Evolutionary conservation across 371 early-diverging fungal genomes (phyloP), one percentile per base, ranked within the genome.

Genomic region (Syncephalastrum monosporum): DNA sequence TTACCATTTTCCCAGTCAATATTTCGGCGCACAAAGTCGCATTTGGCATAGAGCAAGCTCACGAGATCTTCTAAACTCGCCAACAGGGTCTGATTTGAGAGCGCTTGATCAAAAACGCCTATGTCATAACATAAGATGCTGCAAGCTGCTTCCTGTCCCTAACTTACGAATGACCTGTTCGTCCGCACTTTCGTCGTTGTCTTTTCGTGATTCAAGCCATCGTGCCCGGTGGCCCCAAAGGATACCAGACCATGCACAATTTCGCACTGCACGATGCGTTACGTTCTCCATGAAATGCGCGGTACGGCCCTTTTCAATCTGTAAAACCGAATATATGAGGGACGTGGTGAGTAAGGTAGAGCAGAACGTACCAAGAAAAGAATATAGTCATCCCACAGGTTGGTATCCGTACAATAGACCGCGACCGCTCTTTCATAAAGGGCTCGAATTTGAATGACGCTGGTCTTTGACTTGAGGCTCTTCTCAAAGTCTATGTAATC

Each of bases 351-450:
- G 2, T 12, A 17, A n/a, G 21, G 2, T 29, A 3, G 16, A 27
- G 1, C 6, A 4, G 15, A 5, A 38, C 71, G 56, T 61, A 81
- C 85, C 63, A 84, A 52, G 55, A 79, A 88, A 0, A 71, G 23
- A 16, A 89, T 64, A 57, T 90, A 92, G n/a, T 82, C 75, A 24
- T 89, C 81, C 92, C 92, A 92, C 13, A 87, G 59, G 0, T 55
- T 56, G 13, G 82, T 72, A 33, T 84, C 83, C 14, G 80, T 72
- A 54, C 79, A 87, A 62, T 83, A 75, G 5, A 73, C 42, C 0
- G 71, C 54, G 48, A 89, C 64, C 0, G 87, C 87, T 15, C 90
- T 71, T 64, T 92, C 91, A 57, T 83, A 92, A 21, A 91, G 59
- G 13, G 71, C 73, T 12, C 69, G 63, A 8, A 84, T 65, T 53